Evolutionary conservation across 192 early-diverging fungal genomes (phyloP), one percentile per base, ranked within the genome.

Genomic region (Entomortierella lignicola): DNA sequence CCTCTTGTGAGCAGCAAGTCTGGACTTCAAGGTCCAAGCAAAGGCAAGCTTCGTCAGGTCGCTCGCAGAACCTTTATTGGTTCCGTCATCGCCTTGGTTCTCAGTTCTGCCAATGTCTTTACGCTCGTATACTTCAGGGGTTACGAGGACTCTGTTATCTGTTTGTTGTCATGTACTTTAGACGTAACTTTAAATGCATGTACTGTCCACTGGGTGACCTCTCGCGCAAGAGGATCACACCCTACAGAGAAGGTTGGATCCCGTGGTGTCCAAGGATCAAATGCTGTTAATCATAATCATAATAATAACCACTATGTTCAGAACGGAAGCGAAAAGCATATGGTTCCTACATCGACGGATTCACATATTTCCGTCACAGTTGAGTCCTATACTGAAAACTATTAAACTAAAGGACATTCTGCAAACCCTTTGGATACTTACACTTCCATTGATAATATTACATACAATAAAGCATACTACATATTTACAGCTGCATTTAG

Each of bases 151-250:
- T 82, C 81, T 27, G 64, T 83, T 29, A 31, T 85, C 4, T 85
- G 84, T 48, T 61, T 85, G 39, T 66, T 80, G 27, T 81, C 72
- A 12, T 85, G 84, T 41, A 74, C 74, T 11, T 26, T 85, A 37
- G 84, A 85, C 51, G 84, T 85, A 11, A 81, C 77, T 0, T 48
- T 85, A 25, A 85, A 83, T 62, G 69, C 79, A 6, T 56, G 52
- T 12, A 52, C 81, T 1, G 60, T 85, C 27, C 82, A 83, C 37
- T 85, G 84, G 84, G 84, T 85, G 17, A 83, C 74, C 15, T 68
- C 65, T 0, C 32, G 63, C 8, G 71, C 71, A 1, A 55, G 13
- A 17, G 23, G 55, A 0, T 37, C 47, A 12, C 5, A 18, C 3
- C 15, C 13, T 2, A 2, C 54, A 0, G 61, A 63, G 1, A 64